Percentiles rank a stretch among this genome's conserved stretches.
These are phyloP conservation scores for Suillus spraguei DNA, from an alignment of 768 basidiomycete genomes.

Conservation along the genomic window DNA sequence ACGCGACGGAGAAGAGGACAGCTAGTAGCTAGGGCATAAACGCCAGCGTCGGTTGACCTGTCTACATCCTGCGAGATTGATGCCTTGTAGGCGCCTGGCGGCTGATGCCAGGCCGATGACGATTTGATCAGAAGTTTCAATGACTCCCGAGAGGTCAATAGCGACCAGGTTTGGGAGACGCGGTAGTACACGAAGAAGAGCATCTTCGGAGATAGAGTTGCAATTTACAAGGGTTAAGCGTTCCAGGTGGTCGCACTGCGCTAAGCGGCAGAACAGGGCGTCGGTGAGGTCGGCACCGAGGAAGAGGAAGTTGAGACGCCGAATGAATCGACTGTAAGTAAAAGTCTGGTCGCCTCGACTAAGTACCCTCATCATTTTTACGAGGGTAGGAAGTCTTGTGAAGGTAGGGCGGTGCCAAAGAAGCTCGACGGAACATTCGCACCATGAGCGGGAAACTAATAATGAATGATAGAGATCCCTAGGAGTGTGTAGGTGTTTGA, in stretches of 20 bases:
- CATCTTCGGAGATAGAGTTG: slow-evolving; percentile 61
- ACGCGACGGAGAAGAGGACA: slow-evolving; percentile 85
- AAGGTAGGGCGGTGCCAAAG: slow-evolving; percentile 93
- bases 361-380: slow-evolving; percentile 78
- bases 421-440: slow-evolving; percentile 92
- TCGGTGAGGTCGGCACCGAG: slow-evolving; percentile 73
- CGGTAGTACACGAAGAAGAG: slow-evolving; percentile 66
- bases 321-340: slow-evolving; percentile 84
- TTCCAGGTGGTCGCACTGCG: slow-evolving; percentile 79
- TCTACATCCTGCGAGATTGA: slow-evolving; percentile 87
- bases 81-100: slow-evolving; percentile 82
- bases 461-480: slow-evolving; percentile 75
- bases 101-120: slow-evolving; percentile 69
- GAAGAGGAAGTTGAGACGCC: slow-evolving; percentile 86
- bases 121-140: slow-evolving; percentile 68
- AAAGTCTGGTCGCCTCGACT: slow-evolving; percentile 70
- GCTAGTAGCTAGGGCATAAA: slow-evolving; percentile 72
- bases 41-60: slow-evolving; percentile 75
- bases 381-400: slow-evolving; percentile 65
- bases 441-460: slow-evolving; percentile 90
- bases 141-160: slow-evolving; percentile 80
- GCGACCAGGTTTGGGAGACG: slow-evolving; percentile 79
- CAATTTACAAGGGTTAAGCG: slow-evolving; percentile 88
- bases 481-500: slow-evolving; percentile 77
- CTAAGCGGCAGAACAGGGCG: slow-evolving; percentile 69